Evolutionary conservation across 495 filamentous ascomycete species (phyloP), one percentile per base, ranked within the genome.

Genomic region (Lentithecium fluviatile): DNA sequence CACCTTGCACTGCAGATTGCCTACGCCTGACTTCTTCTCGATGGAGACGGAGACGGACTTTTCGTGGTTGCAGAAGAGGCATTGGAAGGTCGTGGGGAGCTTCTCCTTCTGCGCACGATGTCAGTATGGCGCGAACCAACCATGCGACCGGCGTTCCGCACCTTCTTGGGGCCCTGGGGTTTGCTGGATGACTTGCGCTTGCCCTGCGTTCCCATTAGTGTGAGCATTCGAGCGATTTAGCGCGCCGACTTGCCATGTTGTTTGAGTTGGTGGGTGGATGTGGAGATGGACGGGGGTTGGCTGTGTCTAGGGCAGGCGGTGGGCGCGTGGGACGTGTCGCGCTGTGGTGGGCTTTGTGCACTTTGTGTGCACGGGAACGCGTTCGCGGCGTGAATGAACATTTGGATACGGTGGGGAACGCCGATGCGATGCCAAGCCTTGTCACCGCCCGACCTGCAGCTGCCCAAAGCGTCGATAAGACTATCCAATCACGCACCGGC

Each of bases 31-130:
- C 71, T 97, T 97, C 79, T 94, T 96, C 64, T 97, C 90, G 38
- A 98, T 76, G 70, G 91, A 90, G 65, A 95, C 88, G 1, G 84
- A 79, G 34, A 98, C 89, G 0, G 91, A 87, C 45, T 89, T 90
- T 69, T 97, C 95, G 75, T 97, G 91, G 73, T 96, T 97, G 79
- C 94, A 98, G 75, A 98, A 98, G 29, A 97, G 84, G 70, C 94
- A 98, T n/a, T 90, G 85, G 73, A 98, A 98, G 20, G 83, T 80
- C 2, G 87, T 92, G 15, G 90, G 78, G n/a, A 98, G 82, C 13
- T 90, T 88, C 68, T 96, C 93, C 70, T 82, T 84, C 93, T 96
- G 68, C 56, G 45, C 45, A 17, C n/a, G 7, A 48, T 36, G 26
- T 60, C 24, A 37, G 55, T 2, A 6, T 32, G 51, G 23, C 38